These are phyloP conservation scores for Russula earlei DNA, from an alignment of 768 basidiomycete species.

Conservation along the genomic window DNA sequence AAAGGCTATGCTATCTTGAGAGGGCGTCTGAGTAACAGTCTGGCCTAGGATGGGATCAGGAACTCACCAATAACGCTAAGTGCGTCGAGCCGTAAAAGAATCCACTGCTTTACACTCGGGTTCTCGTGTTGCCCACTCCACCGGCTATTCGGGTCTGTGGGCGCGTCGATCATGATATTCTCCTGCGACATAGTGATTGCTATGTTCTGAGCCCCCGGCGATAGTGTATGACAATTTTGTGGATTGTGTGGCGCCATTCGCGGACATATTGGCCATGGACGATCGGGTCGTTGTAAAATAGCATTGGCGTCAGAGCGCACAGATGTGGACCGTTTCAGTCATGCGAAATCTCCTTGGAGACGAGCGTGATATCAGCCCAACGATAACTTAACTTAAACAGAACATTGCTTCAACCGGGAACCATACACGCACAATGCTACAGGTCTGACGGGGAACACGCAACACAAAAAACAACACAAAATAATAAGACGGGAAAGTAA, in stretches of 20 bases:
- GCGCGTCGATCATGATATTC: slow-evolving; percentile 57
- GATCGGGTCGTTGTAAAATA: background rate
- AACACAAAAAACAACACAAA: slow-evolving; percentile 13
- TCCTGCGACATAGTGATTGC: slow-evolving; percentile 58
- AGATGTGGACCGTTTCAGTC: background rate
- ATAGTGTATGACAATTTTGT: slow-evolving; percentile 27
- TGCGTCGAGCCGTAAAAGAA: slow-evolving; percentile 53
- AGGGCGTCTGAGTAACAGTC: background rate
- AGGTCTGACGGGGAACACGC: slow-evolving; percentile 24
- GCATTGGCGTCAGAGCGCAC: background rate
- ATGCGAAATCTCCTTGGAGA: background rate
- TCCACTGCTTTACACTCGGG: slow-evolving; percentile 55
- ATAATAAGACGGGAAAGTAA: slow-evolving; percentile 12
- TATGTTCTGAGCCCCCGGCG: slow-evolving; percentile 57
- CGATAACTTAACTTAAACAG: slow-evolving; percentile 16
- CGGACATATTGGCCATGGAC: background rate
- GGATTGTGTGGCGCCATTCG: background rate
- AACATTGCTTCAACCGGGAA: slow-evolving; percentile 26
- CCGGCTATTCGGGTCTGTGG: slow-evolving; percentile 55
- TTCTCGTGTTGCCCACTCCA: slow-evolving; percentile 66
- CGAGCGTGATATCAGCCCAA: background rate
- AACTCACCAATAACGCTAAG: slow-evolving; percentile 59
- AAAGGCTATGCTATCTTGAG: slow-evolving; percentile 61
- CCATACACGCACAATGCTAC: slow-evolving; percentile 38
- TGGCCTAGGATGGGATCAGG: background rate